Conservation (phyloP, 139 green algal species). For the Closterium sp. region DNA sequence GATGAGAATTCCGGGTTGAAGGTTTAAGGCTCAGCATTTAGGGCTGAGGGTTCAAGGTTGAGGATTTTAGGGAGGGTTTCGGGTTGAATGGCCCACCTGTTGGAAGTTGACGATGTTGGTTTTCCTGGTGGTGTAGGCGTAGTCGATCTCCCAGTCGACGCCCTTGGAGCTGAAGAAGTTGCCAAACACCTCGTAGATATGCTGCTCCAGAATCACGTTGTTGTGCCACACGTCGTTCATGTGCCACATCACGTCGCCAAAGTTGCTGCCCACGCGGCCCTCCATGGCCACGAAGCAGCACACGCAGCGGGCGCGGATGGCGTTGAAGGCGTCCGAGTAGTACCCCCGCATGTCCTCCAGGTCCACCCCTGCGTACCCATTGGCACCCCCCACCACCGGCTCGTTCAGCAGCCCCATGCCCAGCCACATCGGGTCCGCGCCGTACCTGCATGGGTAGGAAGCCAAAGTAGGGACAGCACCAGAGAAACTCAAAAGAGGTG, state of each 20-base stretch:
- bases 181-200: slow-evolving; percentile 21
- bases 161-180: neutral
- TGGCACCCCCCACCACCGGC: neutral
- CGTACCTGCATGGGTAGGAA: neutral
- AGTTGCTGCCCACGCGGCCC: slow-evolving; percentile 19
- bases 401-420: slow-evolving; percentile 27
- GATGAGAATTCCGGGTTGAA: no score
- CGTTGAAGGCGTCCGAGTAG: slow-evolving; percentile 21
- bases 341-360: slow-evolving; percentile 1
- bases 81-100: neutral
- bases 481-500: no score
- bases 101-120: neutral
- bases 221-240: slow-evolving; percentile 17
- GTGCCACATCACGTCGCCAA: slow-evolving; percentile 5
- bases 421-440: slow-evolving; percentile 2
- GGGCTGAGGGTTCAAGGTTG: no score
- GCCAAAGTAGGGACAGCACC: no score
- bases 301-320: neutral
- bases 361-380: neutral
- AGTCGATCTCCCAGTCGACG: neutral
- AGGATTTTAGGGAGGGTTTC: no score
- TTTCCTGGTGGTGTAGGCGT: neutral
- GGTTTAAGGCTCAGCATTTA: no score
- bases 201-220: slow-evolving; percentile 16
- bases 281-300: slow-evolving; percentile 25